These are phyloP conservation scores for Emmonsiellopsis sp. DNA, from an alignment of 2,329 filamentous ascomycete species.

Conservation along the genomic window DNA sequence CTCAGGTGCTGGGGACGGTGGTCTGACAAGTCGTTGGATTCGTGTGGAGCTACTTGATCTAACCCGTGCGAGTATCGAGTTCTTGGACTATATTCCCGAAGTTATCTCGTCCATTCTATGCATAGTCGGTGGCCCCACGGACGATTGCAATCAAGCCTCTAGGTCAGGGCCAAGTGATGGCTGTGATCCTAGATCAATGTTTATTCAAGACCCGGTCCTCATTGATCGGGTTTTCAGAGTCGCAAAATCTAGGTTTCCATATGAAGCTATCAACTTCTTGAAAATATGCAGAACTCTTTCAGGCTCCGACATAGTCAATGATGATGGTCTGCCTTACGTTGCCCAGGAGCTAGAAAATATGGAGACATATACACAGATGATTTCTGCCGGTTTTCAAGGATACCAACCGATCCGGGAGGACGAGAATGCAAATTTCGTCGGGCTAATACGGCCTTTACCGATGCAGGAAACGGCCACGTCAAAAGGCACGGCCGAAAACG, in stretches of 20 bases:
- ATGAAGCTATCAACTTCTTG: slow-evolving; percentile 72
- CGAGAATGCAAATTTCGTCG: slow-evolving; percentile 71
- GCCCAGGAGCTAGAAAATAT: slow-evolving; percentile 59
- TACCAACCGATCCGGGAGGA: slow-evolving; percentile 78
- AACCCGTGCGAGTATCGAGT: slow-evolving; percentile 56
- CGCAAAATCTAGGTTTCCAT: slow-evolving; percentile 71
- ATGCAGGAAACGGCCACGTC: slow-evolving; percentile 27
- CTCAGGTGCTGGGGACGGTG: slow-evolving; percentile 42
- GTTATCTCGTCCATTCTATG: slow-evolving; percentile 58
- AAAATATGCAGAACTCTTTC: slow-evolving; percentile 60
- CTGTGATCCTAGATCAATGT: slow-evolving; percentile 38
- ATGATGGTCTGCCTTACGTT: slow-evolving; percentile 45
- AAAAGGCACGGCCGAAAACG: not conserved
- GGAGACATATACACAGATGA: slow-evolving; percentile 64
- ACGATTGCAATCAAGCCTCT: slow-evolving; percentile 14
- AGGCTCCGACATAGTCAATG: slow-evolving; percentile 34
- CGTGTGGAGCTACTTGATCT: slow-evolving; percentile 61
- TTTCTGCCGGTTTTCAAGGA: slow-evolving; percentile 62
- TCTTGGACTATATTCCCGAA: slow-evolving; percentile 65
- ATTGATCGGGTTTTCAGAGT: slow-evolving; percentile 54
- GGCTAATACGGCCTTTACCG: slow-evolving; percentile 51
- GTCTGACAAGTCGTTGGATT: slow-evolving; percentile 52
- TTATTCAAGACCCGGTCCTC: slow-evolving; percentile 50
- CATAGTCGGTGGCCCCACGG: slow-evolving; percentile 45
- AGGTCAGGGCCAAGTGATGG: slow-evolving; percentile 12